Evolutionary conservation across 148 eudicot genomes (phyloP).

Genomic region (Nyssa sinensis): DNA sequence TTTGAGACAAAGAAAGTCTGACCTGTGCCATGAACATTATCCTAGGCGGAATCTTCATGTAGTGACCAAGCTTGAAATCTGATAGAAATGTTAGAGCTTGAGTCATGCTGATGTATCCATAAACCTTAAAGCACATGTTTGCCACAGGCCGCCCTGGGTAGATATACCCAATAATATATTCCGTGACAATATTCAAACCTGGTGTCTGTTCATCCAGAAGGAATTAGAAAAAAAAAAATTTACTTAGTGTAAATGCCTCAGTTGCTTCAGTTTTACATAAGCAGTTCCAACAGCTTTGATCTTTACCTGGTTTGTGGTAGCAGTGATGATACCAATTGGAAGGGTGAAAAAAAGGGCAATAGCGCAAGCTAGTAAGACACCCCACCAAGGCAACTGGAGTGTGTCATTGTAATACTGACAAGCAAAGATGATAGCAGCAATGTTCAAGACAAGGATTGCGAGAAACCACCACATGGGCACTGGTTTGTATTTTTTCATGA

Average conservation of each 20-base stretch:
- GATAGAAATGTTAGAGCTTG: conserved; percentile 58
- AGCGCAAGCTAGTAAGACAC: conserved; percentile 63
- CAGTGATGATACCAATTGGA: conserved; percentile 68
- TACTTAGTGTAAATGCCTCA: neutral
- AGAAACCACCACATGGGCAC: conserved; percentile 86
- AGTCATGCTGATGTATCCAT: conserved; percentile 82
- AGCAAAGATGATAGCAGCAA: conserved; percentile 49
- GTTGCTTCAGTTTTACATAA: neutral
- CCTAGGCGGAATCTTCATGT: conserved; percentile 90
- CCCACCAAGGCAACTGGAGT: conserved; percentile 89
- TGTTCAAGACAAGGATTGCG: conserved; percentile 34
- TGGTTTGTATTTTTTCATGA: conserved; percentile 57
- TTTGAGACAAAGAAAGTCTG: neutral
- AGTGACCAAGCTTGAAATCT: conserved; percentile 88
- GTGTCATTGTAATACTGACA: conserved; percentile 46
- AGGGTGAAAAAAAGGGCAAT: conserved; percentile 69
- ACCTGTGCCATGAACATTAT: conserved; percentile 76
- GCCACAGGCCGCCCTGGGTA: conserved; percentile 83
- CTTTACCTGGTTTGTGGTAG: conserved; percentile 79
- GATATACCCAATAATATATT: conserved; percentile 66
- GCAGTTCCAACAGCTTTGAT: neutral
- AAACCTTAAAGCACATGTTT: conserved; percentile 84
- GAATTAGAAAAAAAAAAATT: neutral
- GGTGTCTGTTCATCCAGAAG: conserved; percentile 50
- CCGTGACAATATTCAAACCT: conserved; percentile 78